Percentiles rank a stretch among this genome's conserved stretches.
phyloP scores from a whole-genome alignment of 208 protist species.

The Trypanosoma cruzi region DNA sequence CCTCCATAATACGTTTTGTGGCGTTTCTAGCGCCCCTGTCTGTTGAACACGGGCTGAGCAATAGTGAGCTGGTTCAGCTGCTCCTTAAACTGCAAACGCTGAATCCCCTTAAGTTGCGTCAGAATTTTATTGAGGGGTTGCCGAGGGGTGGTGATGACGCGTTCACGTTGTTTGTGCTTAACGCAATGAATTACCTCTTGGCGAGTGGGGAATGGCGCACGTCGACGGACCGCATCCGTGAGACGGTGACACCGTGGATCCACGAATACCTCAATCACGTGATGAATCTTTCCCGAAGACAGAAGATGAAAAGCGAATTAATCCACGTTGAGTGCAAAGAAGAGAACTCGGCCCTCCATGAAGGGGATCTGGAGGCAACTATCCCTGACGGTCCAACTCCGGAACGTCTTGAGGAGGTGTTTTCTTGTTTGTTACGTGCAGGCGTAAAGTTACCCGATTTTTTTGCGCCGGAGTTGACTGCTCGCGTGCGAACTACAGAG shows the following conservation, averaged over 20 bases:
- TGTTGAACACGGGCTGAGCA: conserved; percentile 25
- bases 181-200: conserved; percentile 32
- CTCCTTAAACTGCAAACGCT: conserved; percentile 48
- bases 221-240: conserved; percentile 15
- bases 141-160: conserved; percentile 5
- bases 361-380: not conserved
- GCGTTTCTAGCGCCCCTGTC: conserved; percentile 37
- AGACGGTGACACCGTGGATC: conserved; percentile 26
- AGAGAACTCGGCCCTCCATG: not conserved
- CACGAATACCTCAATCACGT: conserved; percentile 28
- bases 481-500: conserved; percentile 5
- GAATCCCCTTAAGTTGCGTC: conserved; percentile 30
- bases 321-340: not conserved
- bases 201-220: conserved; percentile 27
- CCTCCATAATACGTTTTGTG: conserved; percentile 42
- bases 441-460: conserved; percentile 29
- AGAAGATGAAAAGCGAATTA: not conserved
- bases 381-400: not conserved
- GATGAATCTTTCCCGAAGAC: conserved; percentile 9
- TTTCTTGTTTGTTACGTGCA: conserved; percentile 30
- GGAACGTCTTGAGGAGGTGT: conserved; percentile 25
- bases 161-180: conserved; percentile 23
- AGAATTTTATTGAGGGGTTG: conserved; percentile 19
- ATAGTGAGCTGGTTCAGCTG: conserved; percentile 28
- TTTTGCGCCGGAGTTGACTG: conserved; percentile 26